These are phyloP conservation scores for Malassezia sp. DNA, from an alignment of 1,284 basidiomycete genomes.

Conservation along the genomic window DNA sequence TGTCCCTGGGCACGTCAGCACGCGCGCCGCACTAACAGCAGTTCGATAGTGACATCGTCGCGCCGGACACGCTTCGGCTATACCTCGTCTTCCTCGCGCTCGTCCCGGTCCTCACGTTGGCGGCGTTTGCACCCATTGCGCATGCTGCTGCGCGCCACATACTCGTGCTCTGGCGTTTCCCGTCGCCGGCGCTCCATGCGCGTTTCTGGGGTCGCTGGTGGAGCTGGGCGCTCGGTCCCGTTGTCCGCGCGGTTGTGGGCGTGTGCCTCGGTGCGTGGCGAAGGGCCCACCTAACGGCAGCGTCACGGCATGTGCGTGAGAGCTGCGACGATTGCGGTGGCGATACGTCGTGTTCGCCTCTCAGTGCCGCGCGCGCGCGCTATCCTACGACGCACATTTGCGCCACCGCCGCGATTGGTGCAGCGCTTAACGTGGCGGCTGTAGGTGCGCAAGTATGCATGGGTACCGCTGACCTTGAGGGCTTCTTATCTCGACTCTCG, in stretches of 20 bases:
- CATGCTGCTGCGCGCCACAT: not conserved
- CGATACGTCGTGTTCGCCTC: too few species aligned
- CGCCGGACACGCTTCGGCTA: not conserved
- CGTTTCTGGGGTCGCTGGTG: not conserved
- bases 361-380: too few species aligned
- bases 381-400: too few species aligned
- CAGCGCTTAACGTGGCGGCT: too few species aligned
- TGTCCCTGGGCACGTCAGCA: conserved; percentile 4
- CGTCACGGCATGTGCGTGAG: too few species aligned
- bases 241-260: not conserved
- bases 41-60: conserved; percentile 5
- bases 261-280: conserved; percentile 1
- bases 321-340: too few species aligned
- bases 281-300: too few species aligned
- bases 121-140: not conserved
- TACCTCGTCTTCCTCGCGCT: not conserved
- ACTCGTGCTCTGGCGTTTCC: not conserved
- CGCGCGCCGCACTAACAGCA: not conserved
- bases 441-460: too few species aligned
- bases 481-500: too few species aligned
- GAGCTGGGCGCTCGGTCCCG: conserved; percentile 8
- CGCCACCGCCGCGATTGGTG: too few species aligned
- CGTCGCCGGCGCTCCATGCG: not conserved
- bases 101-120: not conserved
- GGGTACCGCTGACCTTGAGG: too few species aligned